Percentiles rank a stretch among this genome's conserved stretches.
phyloP scores from a whole-genome alignment of 2,329 filamentous ascomycete genomes.

The Fusarium brevicatenulatum region DNA sequence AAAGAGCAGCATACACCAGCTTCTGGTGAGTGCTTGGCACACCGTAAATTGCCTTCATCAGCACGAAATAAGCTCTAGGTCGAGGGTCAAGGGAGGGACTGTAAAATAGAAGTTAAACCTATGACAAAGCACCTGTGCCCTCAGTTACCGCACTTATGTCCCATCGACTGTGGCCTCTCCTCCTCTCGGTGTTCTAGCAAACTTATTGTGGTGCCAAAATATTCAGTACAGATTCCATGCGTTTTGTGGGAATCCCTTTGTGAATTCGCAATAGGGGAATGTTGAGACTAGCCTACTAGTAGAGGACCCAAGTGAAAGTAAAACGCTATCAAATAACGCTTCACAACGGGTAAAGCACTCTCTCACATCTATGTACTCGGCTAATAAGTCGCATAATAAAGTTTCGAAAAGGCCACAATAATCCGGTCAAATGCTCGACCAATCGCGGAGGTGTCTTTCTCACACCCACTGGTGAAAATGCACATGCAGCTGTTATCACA shows the following conservation, averaged over 20 bases:
- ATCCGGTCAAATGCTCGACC: not conserved
- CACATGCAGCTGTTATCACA: conserved; percentile 15
- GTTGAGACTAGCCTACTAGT: no score
- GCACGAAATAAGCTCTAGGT: not conserved
- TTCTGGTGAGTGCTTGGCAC: not conserved
- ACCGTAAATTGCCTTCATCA: not conserved
- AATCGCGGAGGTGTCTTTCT: not conserved
- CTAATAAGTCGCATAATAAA: not conserved
- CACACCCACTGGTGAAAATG: not conserved
- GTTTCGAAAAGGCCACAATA: not conserved
- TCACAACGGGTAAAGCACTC: not conserved
- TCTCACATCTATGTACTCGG: not conserved
- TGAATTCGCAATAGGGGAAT: not conserved
- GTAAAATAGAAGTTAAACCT: no score
- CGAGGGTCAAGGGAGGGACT: not conserved
- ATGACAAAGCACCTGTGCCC: not conserved
- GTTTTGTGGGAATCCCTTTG: not conserved
- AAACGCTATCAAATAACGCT: not conserved
- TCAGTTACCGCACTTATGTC: not conserved
- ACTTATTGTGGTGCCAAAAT: not conserved
- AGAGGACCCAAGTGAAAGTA: not conserved
- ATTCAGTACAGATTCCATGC: not conserved
- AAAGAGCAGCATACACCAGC: not conserved
- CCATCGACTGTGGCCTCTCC: not conserved
- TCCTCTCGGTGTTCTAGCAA: not conserved